Evolutionary conservation across 2,329 filamentous ascomycete species (phyloP).

Genomic region (Coleophoma eucalyptorum): DNA sequence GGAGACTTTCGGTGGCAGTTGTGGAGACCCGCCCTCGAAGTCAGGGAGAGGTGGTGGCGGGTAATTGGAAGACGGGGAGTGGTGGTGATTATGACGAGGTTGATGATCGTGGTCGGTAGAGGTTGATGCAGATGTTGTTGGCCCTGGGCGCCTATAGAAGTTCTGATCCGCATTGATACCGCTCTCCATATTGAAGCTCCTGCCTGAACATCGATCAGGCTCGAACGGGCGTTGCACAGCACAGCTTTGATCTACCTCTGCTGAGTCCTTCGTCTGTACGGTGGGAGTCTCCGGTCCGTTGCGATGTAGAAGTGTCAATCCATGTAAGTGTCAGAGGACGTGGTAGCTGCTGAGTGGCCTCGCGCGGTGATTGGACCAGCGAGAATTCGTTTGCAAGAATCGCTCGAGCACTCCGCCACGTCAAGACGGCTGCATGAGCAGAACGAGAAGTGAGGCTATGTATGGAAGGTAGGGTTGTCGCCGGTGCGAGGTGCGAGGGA

Average conservation of each 20-base stretch:
- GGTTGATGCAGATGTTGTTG: background rate
- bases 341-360: slow-evolving; percentile 18
- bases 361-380: slow-evolving; percentile 12
- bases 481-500: background rate
- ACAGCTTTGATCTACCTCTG: background rate
- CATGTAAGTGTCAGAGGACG: slow-evolving; percentile 20
- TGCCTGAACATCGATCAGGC: slow-evolving; percentile 23
- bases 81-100: slow-evolving; percentile 9
- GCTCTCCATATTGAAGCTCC: slow-evolving; percentile 25
- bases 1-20: slow-evolving; percentile 21
- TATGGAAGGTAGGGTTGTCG: background rate
- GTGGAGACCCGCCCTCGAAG: slow-evolving; percentile 14
- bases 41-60: slow-evolving; percentile 15
- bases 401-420: slow-evolving; percentile 2
- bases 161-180: slow-evolving; percentile 28
- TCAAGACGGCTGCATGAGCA: background rate
- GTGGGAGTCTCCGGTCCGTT: background rate
- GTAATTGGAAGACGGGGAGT: slow-evolving; percentile 14
- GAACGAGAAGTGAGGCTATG: background rate
- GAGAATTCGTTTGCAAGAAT: slow-evolving; percentile 10
- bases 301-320: slow-evolving; percentile 6
- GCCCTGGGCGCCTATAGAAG: slow-evolving; percentile 21
- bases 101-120: slow-evolving; percentile 6
- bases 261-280: background rate
- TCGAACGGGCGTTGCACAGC: background rate